Percentiles rank a stretch among this genome's conserved stretches.
These are phyloP conservation scores for Pyrenula massariospora DNA, from an alignment of 495 filamentous ascomycete genomes.

Conservation along the genomic window DNA sequence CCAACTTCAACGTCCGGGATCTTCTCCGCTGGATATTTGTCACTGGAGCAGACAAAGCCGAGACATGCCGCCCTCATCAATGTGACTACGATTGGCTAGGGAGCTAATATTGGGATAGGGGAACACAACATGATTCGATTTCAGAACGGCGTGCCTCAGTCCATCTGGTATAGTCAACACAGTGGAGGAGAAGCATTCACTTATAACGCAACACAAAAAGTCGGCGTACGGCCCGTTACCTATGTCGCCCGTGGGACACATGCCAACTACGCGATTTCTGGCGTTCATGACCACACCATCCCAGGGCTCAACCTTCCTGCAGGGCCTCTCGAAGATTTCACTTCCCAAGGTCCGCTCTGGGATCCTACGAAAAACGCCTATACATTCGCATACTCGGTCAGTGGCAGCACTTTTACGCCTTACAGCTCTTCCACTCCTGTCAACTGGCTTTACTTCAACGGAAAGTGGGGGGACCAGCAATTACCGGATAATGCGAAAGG, in stretches of 20 bases:
- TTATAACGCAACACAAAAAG: slow-evolving; percentile 41
- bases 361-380: slow-evolving; percentile 40
- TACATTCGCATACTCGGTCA: slow-evolving; percentile 33
- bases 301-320: slow-evolving; percentile 50
- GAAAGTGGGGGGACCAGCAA: slow-evolving; percentile 46
- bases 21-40: neutral
- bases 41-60: too few species aligned
- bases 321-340: slow-evolving; percentile 49
- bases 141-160: slow-evolving; percentile 38
- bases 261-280: slow-evolving; percentile 41
- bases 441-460: slow-evolving; percentile 39
- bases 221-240: slow-evolving; percentile 34
- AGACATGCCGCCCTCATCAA: too few species aligned
- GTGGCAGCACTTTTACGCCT: slow-evolving; percentile 26
- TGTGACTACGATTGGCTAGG: too few species aligned
- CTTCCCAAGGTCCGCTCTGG: slow-evolving; percentile 43
- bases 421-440: slow-evolving; percentile 29
- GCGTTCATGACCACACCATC: slow-evolving; percentile 47
- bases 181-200: slow-evolving; percentile 50
- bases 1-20: too few species aligned
- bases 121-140: slow-evolving; percentile 64
- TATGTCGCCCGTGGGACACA: slow-evolving; percentile 47
- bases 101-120: too few species aligned
- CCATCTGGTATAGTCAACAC: slow-evolving; percentile 56
- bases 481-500: slow-evolving; percentile 29